phyloP scores from a whole-genome alignment of 495 filamentous ascomycete species.

The Venustampulla echinocandica region DNA sequence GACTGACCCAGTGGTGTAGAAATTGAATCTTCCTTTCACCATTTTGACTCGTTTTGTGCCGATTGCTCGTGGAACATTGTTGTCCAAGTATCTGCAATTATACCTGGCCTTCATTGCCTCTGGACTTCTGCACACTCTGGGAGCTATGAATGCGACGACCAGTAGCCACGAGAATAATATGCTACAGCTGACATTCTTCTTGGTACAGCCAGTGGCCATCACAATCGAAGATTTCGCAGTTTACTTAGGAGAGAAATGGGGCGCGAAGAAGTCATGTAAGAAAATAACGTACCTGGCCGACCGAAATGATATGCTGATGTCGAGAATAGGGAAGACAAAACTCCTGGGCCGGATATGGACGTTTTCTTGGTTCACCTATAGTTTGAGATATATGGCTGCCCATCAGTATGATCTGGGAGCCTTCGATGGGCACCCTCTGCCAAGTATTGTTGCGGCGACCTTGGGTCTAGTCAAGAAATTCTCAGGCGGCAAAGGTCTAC shows the following conservation, averaged over 20 bases:
- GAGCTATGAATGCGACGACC: constrained; percentile 11
- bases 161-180: constrained; percentile 5
- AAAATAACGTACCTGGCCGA: background rate
- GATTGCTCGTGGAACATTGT: constrained; percentile 16
- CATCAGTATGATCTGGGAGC: constrained; percentile 3
- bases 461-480: too few species aligned
- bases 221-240: constrained; percentile 18
- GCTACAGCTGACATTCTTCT: constrained; percentile 18
- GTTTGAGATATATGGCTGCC: constrained; percentile 7
- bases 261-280: constrained; percentile 9
- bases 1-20: constrained; percentile 3
- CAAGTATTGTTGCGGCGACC: too few species aligned
- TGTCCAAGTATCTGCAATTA: constrained; percentile 21
- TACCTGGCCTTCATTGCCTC: constrained; percentile 20
- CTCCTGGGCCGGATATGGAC: constrained; percentile 6
- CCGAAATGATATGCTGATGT: background rate
- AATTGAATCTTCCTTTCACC: constrained; percentile 16
- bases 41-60: constrained; percentile 13
- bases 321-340: constrained; percentile 3
- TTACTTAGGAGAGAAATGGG: constrained; percentile 15
- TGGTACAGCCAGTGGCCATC: constrained; percentile 22
- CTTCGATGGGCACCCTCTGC: too few species aligned
- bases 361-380: constrained; percentile 9
- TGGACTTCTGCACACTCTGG: constrained; percentile 11
- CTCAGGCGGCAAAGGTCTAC: too few species aligned